Conservation (phyloP, 306 rosid species). For the Clitoria ternatea region DNA sequence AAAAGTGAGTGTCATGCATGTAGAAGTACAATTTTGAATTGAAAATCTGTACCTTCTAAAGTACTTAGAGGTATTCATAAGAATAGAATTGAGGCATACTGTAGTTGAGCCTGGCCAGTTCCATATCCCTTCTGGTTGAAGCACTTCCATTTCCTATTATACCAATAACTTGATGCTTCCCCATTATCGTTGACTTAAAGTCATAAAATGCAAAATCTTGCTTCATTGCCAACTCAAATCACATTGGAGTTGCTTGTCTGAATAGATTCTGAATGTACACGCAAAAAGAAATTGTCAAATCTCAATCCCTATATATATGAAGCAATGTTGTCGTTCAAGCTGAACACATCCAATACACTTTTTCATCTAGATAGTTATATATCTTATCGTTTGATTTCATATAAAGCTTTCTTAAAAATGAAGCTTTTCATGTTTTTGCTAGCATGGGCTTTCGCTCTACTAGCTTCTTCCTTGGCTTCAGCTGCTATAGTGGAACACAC, state of each 20-base stretch:
- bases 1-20: too few relatives aligned
- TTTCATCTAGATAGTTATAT: not conserved
- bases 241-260: not conserved
- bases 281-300: not conserved
- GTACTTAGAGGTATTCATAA: too few relatives aligned
- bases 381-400: not conserved
- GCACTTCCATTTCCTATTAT: not conserved
- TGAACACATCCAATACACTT: not conserved
- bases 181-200: not conserved
- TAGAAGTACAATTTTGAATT: too few relatives aligned
- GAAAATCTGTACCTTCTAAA: too few relatives aligned
- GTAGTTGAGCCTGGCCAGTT: too few relatives aligned
- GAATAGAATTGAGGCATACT: too few relatives aligned
- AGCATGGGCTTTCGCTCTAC: not conserved
- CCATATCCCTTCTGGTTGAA: not conserved
- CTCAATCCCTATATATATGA: constrained; percentile 6
- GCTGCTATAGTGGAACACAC: constrained; percentile 32
- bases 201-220: not conserved
- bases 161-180: not conserved
- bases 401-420: not conserved
- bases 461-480: constrained; percentile 18
- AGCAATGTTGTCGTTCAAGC: not conserved
- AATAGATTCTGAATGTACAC: not conserved
- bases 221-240: not conserved
- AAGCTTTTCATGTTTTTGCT: not conserved